A percentile compares a stretch with the other conserved stretches of the same genome.
Conservation (phyloP, 2,329 filamentous ascomycete species). For the Cercospora canescens region DNA sequence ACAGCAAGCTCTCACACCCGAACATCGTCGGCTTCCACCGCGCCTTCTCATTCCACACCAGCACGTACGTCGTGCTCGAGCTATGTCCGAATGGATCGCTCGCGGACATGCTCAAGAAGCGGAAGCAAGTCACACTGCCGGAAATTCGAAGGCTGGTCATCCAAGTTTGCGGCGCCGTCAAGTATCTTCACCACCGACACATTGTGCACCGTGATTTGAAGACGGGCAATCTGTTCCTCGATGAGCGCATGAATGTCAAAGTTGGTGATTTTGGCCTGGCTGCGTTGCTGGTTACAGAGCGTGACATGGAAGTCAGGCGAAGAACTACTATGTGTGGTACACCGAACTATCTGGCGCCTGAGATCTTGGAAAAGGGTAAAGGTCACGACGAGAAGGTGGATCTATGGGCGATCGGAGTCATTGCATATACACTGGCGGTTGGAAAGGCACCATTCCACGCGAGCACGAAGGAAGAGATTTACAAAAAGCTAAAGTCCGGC, state of each 20-base stretch:
- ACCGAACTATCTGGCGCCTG: constrained; percentile 96
- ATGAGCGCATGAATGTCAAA: constrained; percentile 94
- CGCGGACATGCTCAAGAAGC: constrained; percentile 95
- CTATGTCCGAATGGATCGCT: constrained; percentile 93
- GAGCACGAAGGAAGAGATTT: constrained; percentile 82
- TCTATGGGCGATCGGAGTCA: constrained; percentile 97
- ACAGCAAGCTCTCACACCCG: constrained; percentile 94
- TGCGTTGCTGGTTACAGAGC: constrained; percentile 85
- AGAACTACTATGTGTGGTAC: constrained; percentile 95
- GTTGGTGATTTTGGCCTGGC: constrained; percentile 96
- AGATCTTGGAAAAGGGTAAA: constrained; percentile 92
- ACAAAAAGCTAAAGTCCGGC: constrained; percentile 65
- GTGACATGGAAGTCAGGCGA: constrained; percentile 77
- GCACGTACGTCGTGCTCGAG: constrained; percentile 92
- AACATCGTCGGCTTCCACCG: constrained; percentile 96
- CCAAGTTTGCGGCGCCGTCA: constrained; percentile 94
- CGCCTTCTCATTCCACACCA: constrained; percentile 85
- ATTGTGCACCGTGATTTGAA: constrained; percentile 97
- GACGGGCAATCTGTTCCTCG: constrained; percentile 96
- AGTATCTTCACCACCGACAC: constrained; percentile 93
- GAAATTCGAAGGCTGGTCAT: constrained; percentile 93
- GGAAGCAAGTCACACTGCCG: constrained; percentile 86
- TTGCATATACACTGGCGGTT: constrained; percentile 97
- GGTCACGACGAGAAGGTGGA: constrained; percentile 98
- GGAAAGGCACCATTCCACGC: constrained; percentile 97